Conservation (phyloP, 805 yeast genomes). For the Hermanozyma aechmeae region DNA sequence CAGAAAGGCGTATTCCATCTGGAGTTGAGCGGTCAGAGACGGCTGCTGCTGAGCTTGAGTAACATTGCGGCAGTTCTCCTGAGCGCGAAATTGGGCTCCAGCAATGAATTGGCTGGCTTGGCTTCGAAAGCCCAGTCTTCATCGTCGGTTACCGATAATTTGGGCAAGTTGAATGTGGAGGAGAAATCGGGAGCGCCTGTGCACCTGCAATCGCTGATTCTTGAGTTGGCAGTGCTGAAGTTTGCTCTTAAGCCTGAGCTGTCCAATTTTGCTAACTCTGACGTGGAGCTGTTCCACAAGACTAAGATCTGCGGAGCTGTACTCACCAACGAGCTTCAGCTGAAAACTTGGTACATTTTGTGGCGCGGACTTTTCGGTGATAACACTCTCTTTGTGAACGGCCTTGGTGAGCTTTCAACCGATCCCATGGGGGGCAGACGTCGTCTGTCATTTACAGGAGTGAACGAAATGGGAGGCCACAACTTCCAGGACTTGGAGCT, state of each 20-base stretch:
- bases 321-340: conserved; percentile 28
- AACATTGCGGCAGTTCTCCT: conserved; percentile 16
- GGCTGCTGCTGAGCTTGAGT: conserved; percentile 24
- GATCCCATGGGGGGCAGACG: conserved; percentile 14
- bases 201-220: conserved; percentile 14
- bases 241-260: conserved; percentile 23
- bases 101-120: conserved; percentile 10
- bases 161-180: not conserved
- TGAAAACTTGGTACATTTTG: conserved; percentile 23
- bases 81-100: conserved; percentile 12
- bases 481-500: conserved; percentile 32
- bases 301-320: conserved; percentile 26
- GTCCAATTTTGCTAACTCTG: conserved; percentile 2
- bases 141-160: not conserved
- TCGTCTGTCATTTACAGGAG: conserved; percentile 27
- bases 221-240: conserved; percentile 17
- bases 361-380: conserved; percentile 17
- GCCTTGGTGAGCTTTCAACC: conserved; percentile 26
- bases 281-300: conserved; percentile 3
- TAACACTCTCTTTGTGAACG: conserved; percentile 13
- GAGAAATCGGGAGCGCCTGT: not conserved
- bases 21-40: conserved; percentile 21
- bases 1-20: conserved; percentile 23
- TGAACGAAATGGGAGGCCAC: conserved; percentile 31
- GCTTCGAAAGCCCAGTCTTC: not conserved